Conservation (phyloP, 2,329 filamentous ascomycete genomes). For the Chaetothyriales sp. region DNA sequence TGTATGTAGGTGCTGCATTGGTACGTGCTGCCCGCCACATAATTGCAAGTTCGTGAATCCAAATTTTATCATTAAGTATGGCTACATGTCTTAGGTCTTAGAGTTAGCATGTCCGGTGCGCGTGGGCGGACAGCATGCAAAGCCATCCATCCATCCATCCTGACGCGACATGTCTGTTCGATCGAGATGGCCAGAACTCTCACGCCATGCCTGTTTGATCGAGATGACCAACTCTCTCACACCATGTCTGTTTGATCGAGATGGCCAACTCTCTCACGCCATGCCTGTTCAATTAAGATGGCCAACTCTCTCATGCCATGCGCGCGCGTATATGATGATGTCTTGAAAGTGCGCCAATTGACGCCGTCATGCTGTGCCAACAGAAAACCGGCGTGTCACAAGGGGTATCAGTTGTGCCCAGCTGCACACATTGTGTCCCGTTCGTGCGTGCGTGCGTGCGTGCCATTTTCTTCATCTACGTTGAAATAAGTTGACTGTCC, state of each 20-base stretch:
- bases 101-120: neutral
- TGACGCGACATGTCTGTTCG: neutral
- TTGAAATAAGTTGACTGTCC: conserved; percentile 9
- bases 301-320: neutral
- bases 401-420: neutral
- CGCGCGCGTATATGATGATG: neutral
- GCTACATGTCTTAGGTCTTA: neutral
- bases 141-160: neutral
- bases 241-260: neutral
- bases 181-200: neutral
- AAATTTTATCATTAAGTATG: neutral
- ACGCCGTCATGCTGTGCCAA: neutral
- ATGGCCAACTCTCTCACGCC: neutral
- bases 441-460: neutral
- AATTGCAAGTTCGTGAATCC: too few species aligned
- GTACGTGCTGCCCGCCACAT: too few species aligned
- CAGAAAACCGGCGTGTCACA: neutral
- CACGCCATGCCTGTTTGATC: neutral
- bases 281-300: neutral
- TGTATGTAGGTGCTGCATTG: too few species aligned
- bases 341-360: neutral
- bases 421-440: neutral
- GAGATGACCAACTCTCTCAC: neutral
- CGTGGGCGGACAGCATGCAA: neutral
- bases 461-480: neutral